Evolutionary conservation across 129 eudicot genomes (phyloP).

Genomic region (Calendula officinalis): DNA sequence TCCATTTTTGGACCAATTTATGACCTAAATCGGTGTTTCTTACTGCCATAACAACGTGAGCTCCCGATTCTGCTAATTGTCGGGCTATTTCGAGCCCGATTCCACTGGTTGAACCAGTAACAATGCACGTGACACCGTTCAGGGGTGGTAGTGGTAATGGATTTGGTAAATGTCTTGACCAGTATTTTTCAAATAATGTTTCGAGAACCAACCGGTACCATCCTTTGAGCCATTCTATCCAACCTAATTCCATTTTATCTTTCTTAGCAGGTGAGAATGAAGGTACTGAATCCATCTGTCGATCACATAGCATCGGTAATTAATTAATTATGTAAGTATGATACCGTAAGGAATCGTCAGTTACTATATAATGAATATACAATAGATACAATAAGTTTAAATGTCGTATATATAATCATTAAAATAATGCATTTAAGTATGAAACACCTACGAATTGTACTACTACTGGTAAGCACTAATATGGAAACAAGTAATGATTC

Average conservation of each 20-base stretch:
- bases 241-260: conserved; percentile 35
- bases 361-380: too few species aligned
- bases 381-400: too few species aligned
- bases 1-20: conserved; percentile 35
- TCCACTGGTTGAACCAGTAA: conserved; percentile 58
- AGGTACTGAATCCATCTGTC: conserved; percentile 31
- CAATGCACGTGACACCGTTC: conserved; percentile 40
- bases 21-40: conserved; percentile 33
- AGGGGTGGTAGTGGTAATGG: conserved; percentile 56
- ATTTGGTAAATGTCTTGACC: conserved; percentile 41
- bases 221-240: conserved; percentile 60
- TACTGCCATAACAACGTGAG: conserved; percentile 42
- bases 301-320: not conserved
- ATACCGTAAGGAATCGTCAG: too few species aligned
- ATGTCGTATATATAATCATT: too few species aligned
- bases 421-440: too few species aligned
- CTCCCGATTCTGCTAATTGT: conserved; percentile 37
- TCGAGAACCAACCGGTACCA: conserved; percentile 39
- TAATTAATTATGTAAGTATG: not conserved
- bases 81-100: conserved; percentile 50
- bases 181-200: conserved; percentile 41
- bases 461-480: not conserved
- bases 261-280: conserved; percentile 22
- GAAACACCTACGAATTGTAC: not conserved
- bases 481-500: not conserved